Percentiles rank a stretch among this genome's conserved stretches.
Conservation (phyloP, 306 rosid genomes). For the Glycine latifolia region DNA sequence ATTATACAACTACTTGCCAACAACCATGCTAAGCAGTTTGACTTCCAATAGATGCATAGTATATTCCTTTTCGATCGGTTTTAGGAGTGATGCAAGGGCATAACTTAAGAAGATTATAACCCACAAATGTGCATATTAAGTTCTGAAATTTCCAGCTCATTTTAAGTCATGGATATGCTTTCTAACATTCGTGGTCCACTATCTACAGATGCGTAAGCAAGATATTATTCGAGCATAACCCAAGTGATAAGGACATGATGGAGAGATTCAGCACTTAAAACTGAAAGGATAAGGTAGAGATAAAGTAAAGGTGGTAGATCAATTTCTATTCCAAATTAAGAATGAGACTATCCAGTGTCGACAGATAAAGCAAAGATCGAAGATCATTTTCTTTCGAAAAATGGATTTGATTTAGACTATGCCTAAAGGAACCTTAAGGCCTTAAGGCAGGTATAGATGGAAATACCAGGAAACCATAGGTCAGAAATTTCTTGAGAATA, state of each 20-base stretch:
- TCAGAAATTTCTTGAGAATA: neutral
- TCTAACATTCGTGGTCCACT: conserved; percentile 8
- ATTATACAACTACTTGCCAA: neutral
- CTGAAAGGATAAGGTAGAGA: neutral
- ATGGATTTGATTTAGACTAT: neutral
- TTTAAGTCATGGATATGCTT: neutral
- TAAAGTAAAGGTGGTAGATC: conserved; percentile 6
- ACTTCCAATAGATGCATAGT: neutral
- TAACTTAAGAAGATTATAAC: neutral
- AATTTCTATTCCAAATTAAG: neutral
- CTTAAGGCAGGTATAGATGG: neutral
- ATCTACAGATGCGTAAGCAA: neutral
- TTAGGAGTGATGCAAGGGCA: neutral
- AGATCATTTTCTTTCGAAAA: conserved; percentile 7
- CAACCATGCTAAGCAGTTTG: conserved; percentile 3
- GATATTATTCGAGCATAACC: neutral
- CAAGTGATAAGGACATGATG: neutral
- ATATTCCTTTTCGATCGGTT: neutral
- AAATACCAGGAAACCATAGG: conserved; percentile 5
- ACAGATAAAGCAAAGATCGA: neutral
- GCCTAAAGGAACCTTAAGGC: conserved; percentile 3
- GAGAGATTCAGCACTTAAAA: conserved; percentile 9
- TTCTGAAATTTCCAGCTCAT: conserved; percentile 20
- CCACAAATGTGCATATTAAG: neutral
- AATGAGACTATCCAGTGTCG: neutral